These are phyloP conservation scores for Ceratobasidium sp. DNA, from an alignment of 1,284 basidiomycete genomes.

Conservation along the genomic window DNA sequence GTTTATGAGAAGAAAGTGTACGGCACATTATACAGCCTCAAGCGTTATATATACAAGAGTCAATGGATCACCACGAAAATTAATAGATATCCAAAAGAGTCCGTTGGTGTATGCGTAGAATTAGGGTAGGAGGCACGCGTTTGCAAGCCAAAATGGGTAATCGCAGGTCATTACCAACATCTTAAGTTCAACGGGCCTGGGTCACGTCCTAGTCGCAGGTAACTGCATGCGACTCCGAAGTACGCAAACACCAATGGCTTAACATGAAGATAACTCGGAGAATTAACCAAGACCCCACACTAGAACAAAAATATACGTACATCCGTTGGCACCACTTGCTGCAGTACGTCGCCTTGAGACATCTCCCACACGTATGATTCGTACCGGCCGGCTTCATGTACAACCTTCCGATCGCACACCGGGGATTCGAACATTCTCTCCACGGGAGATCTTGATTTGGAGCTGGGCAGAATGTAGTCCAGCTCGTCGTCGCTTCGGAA, in stretches of 20 bases:
- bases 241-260: slow-evolving; percentile 31
- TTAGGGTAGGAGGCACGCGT: too few relatives aligned
- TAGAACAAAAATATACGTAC: background rate
- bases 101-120: too few relatives aligned
- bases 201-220: background rate
- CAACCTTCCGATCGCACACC: slow-evolving; percentile 5
- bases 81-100: too few relatives aligned
- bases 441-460: background rate
- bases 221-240: background rate
- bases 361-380: background rate
- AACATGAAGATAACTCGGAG: background rate
- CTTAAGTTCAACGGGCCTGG: too few relatives aligned
- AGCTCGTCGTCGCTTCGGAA: background rate
- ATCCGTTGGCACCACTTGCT: slow-evolving; percentile 27
- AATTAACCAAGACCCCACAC: background rate
- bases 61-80: too few relatives aligned
- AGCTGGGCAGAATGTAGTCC: background rate
- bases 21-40: too few relatives aligned
- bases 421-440: slow-evolving; percentile 17
- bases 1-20: too few relatives aligned
- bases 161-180: too few relatives aligned
- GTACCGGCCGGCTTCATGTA: background rate
- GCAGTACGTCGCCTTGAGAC: slow-evolving; percentile 17
- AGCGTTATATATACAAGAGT: too few relatives aligned
- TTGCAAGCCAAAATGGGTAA: too few relatives aligned